Evolutionary conservation across 1,139 yeast species (phyloP).

Genomic region (Protomyces macrosporus): DNA sequence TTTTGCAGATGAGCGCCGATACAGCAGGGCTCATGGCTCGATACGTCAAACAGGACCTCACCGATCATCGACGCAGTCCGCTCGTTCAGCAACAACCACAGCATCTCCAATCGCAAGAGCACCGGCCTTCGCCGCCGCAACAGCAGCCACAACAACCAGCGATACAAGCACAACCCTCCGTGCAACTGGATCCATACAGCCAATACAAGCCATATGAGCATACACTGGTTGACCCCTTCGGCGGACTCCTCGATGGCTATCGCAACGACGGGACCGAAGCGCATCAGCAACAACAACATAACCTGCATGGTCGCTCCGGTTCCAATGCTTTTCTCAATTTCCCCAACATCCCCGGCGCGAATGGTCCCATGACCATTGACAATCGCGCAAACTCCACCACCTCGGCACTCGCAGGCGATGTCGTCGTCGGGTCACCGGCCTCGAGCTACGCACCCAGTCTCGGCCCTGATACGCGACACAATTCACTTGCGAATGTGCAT

Average conservation of each 20-base stretch:
- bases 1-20: background rate
- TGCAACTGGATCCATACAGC: background rate
- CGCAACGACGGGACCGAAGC: background rate
- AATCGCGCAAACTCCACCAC: background rate
- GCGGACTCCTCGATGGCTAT: background rate
- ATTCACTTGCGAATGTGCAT: conserved; percentile 12
- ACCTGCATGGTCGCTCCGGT: background rate
- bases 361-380: background rate
- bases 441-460: conserved; percentile 22
- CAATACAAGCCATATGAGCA: background rate
- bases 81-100: background rate
- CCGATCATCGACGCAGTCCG: background rate
- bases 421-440: conserved; percentile 14
- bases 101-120: background rate
- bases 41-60: background rate
- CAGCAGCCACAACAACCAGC: background rate
- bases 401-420: background rate
- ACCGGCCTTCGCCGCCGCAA: background rate
- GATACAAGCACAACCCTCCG: background rate
- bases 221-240: background rate
- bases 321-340: background rate
- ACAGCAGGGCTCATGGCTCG: background rate
- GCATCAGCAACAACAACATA: background rate
- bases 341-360: background rate
- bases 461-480: conserved; percentile 12